Base-by-base conservation (phyloP, 768 basidiomycete species). In the Gloeophyllum trabeum region DNA sequence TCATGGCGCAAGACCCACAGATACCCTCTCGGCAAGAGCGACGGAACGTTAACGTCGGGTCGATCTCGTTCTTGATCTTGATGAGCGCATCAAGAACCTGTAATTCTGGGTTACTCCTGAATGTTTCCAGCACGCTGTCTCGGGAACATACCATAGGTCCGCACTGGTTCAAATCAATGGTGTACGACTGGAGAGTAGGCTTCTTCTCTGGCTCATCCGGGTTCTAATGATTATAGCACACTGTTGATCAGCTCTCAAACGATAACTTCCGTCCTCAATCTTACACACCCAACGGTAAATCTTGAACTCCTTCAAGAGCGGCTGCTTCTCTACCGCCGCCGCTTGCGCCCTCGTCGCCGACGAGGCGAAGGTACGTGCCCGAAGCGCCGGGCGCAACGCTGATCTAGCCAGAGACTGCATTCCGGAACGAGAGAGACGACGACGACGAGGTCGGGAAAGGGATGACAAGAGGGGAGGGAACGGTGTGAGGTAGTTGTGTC, bases 61-160 rank as follows among this genome's bases (percentile, higher is more conserved):
- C 96, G 22, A 94, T 57, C 61, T 98, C 94, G 63, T 96, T 97
- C 78, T 99, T 99, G 60, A 99, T 97, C 67, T 98, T 97, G 67
- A 97, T 96, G 52, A 93, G 78, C 2, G 88, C 90, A 53, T 94
- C 90, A 43, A 93, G 80, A 41, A 92, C 62, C 81, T 81, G 44
- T 12, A 10, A 35, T 5, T n/a, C n/a, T n/a, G 25, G 39, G 5
- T 19, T 2, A 28, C 5, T 5, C n/a, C 14, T 24, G 35, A 23
- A 16, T 25, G 18, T n/a, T 19, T 40, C 22, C 32, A 24, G 43
- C 21, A 28, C 6, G 22, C 16, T 23, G 18, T 24, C 26, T 13
- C 25, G 25, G 43, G 35, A 41, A 57, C 67, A 42, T 49, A 80
- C 81, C 94, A 98, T 98, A 44, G 94, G 94, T 10, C 94, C 94